Evolutionary conservation across 495 filamentous ascomycete species (phyloP).

Genomic region (Cairneyella variabilis): DNA sequence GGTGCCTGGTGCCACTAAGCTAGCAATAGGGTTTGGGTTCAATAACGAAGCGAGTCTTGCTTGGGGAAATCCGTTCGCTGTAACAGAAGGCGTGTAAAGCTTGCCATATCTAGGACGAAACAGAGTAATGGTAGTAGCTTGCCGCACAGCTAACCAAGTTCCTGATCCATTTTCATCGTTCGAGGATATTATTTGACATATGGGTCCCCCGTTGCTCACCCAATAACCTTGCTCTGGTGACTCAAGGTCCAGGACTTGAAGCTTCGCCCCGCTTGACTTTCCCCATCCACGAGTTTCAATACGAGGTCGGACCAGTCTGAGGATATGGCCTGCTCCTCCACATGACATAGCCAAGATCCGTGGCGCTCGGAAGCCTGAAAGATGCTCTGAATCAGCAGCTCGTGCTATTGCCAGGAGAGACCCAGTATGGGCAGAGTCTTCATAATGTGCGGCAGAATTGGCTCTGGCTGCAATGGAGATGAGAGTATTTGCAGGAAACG

Average conservation of each 20-base stretch:
- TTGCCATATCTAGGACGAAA: slow-evolving; percentile 49
- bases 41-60: slow-evolving; percentile 44
- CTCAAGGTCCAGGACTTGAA: slow-evolving; percentile 36
- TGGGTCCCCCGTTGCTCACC: slow-evolving; percentile 50
- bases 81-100: not conserved
- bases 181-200: slow-evolving; percentile 66
- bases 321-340: slow-evolving; percentile 47
- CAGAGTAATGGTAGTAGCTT: slow-evolving; percentile 49
- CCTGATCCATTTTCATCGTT: slow-evolving; percentile 41
- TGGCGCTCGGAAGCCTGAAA: not conserved
- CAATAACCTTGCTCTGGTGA: slow-evolving; percentile 48
- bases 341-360: slow-evolving; percentile 43
- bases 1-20: slow-evolving; percentile 48
- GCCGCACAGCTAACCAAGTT: slow-evolving; percentile 62
- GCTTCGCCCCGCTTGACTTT: slow-evolving; percentile 29
- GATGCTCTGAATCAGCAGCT: slow-evolving; percentile 4
- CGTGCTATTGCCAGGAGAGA: slow-evolving; percentile 8
- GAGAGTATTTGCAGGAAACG: slow-evolving; percentile 11
- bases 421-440: slow-evolving; percentile 4
- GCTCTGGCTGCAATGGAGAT: not conserved
- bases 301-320: slow-evolving; percentile 43
- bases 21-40: slow-evolving; percentile 56
- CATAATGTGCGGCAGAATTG: not conserved
- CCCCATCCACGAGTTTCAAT: slow-evolving; percentile 44
- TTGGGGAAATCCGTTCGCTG: not conserved